Evolutionary conservation across 768 basidiomycete species (phyloP), one percentile per base, ranked within the genome.

Genomic region (Neoboletus brunneissimus): DNA sequence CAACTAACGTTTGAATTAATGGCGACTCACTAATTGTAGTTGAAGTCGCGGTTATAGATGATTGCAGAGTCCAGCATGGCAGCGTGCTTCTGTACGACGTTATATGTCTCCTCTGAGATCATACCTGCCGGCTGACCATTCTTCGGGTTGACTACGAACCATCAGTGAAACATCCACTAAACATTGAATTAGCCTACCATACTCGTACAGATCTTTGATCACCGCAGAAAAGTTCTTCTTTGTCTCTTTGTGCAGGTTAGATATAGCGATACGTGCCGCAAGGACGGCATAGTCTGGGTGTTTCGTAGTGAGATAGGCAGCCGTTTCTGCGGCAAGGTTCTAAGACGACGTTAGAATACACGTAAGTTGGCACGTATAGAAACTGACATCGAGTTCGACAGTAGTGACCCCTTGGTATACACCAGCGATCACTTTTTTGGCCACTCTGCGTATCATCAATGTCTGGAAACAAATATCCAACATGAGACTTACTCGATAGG

Each of bases 211-310:
- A 69, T 98, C 95, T 56, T 84, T 85, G 67, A 99, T 81, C 60
- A 99, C 96, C 57, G 87, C 82, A 1, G 93, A 94, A 71, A 99
- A 98, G 64, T 77, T 91, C 80, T 98, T 98, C 78, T 94, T 98
- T 18, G 97, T 98, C 76, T 99, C 96, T 68, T 99, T 98, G 83
- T 99, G 97, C 12, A 98, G 77, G 70, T 98, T 99, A 48, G 96
- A 98, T 66, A 99, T 94, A 54, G 97, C 97, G 52, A 99, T 98
- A 56, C 97, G 93, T 22, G 97, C 97, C 6, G 97, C 97, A 60
- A 99, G 91, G 57, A 98, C 87, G 25, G 97, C 97, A 65, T 99
- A 99, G 71, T 99, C 97, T 9, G 96, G 94, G 68, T 95, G 94
- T 63, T 92, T 94, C 27, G 96, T 98, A 5, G 97, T 98, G 58